Evolutionary conservation across 225 moss, liverwort and hornwort genomes (phyloP), one percentile per base, ranked within the genome.

Genomic region (Antitrichia curtipendula): DNA sequence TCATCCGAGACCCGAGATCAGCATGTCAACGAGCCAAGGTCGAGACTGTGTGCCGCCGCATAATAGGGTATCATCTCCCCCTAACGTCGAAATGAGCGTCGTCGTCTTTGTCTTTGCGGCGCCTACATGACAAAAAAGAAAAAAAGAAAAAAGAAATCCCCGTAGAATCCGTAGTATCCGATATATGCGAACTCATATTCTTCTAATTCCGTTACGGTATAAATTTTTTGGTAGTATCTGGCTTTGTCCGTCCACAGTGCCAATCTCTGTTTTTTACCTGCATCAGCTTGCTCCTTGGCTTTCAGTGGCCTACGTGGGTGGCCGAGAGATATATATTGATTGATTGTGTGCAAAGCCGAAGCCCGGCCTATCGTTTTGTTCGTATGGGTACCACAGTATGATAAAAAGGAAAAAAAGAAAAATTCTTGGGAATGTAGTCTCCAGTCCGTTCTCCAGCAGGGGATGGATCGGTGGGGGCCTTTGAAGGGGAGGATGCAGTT

Each of bases 191-290:
- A 49, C 64, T 63, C 25, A 66, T 20, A 76, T 85, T 89, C 85
- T 63, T 19, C 85, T 89, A 85, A 69, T 77, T 86, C 77, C 1
- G 60, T 82, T 81, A 85, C 1, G 7, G 56, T 34, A 34, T 75
- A 75, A 36, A n/a, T n/a, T 49, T 61, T 80, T 79, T 34, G 19
- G 62, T 72, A 27, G 53, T 68, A 68, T 85, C 72, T 78, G 78
- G 49, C n/a, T n/a, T 61, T 43, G 3, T 3, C 6, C 1, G 2
- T 50, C 50, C 63, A 85, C 72, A 12, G 85, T 80, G 61, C 36
- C 36, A 5, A 29, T 25, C 62, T 81, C 89, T 89, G 89, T 82
- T 89, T 86, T 41, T 68, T n/a, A 59, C 68, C 68, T 86, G 58
- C 47, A 86, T 61, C 78, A 4, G 38, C 64, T 80, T 80, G 80